Evolutionary conservation across 2,329 filamentous ascomycete species (phyloP), one percentile per base, ranked within the genome.

Genomic region (Cercospora citrullina): DNA sequence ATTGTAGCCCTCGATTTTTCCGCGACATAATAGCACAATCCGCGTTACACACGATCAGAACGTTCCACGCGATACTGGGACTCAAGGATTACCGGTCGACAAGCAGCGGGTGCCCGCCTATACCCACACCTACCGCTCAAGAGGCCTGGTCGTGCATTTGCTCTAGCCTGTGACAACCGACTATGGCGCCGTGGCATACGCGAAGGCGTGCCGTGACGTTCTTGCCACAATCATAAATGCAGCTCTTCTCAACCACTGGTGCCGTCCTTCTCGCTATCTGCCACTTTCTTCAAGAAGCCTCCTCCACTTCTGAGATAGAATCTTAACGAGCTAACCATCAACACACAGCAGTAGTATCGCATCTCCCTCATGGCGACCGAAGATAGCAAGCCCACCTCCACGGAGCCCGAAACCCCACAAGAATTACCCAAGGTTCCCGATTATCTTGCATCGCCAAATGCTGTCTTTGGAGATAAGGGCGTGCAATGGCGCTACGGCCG

Each of bases 401-500:
- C 53, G 57, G 67, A 71, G 45, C 45, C 64, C 45, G 66, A 72
- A 30, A 63, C 69, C 8, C 65, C 70, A 45, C 75, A 80, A 62
- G 72, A 79, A 28, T 74, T 77, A 4, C 77, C 80, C 70, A 75
- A 76, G 26, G 72, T 84, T 4, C 87, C 87, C 23, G 87, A 89
- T 76, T 89, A 88, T 72, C 80, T 89, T 64, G 81, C 84, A 18
- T 84, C 87, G 70, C 83, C 86, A 0, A 84, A 89, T 75, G 87
- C 87, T 26, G 85, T 88, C 57, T 80, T 88, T 61, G 82, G 83
- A 62, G 86, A 88, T 70, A 73, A 76, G 59, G 77, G 83, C 10
- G 85, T 84, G 10, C 80, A 82, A 64, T 90, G 88, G 88, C 81
- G 88, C 57, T 86, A 89, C 77, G 86, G 86, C 9, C 78, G 79